Percentiles rank a stretch among this genome's conserved stretches.
These are phyloP conservation scores for Cymbopogon citratus DNA, from an alignment of 176 grass and related monocot species.

Conservation along the genomic window DNA sequence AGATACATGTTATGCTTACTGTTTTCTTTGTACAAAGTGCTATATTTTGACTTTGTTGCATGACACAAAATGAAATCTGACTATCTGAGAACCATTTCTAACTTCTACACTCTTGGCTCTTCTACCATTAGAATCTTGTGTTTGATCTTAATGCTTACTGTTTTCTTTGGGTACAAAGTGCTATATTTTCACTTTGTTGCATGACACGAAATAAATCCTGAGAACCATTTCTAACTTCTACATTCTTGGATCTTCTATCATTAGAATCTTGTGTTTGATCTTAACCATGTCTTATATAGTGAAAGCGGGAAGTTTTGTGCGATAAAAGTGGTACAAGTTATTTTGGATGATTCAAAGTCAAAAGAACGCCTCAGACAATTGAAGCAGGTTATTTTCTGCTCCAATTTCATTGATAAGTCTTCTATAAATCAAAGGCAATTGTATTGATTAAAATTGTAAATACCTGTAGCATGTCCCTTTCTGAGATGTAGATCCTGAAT, in stretches of 20 bases:
- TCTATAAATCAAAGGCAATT: background rate
- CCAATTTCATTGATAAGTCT: slow-evolving; percentile 9
- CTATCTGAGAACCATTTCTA: no score
- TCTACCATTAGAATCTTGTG: no score
- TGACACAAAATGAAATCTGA: no score
- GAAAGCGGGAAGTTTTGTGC: slow-evolving; percentile 86
- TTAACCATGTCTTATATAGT: slow-evolving; percentile 41
- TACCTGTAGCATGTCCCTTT: background rate
- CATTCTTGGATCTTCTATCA: slow-evolving; percentile 1
- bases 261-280: slow-evolving; percentile 8
- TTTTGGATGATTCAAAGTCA: slow-evolving; percentile 87
- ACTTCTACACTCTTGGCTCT: no score
- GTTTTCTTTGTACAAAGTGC: background rate
- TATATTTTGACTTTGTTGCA: no score
- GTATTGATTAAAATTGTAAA: background rate
- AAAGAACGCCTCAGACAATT: slow-evolving; percentile 95
- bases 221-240: background rate
- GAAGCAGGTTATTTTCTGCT: slow-evolving; percentile 55
- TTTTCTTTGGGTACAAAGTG: background rate
- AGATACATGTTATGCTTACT: background rate
- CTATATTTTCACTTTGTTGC: background rate
- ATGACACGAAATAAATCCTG: background rate
- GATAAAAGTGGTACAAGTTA: slow-evolving; percentile 90
- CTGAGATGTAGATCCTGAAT: background rate
- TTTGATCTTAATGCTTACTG: background rate